Percentiles rank a stretch among this genome's conserved stretches.
These are phyloP conservation scores for Mycosarcoma mackinlayi DNA, from an alignment of 1,284 basidiomycete genomes.

Conservation along the genomic window DNA sequence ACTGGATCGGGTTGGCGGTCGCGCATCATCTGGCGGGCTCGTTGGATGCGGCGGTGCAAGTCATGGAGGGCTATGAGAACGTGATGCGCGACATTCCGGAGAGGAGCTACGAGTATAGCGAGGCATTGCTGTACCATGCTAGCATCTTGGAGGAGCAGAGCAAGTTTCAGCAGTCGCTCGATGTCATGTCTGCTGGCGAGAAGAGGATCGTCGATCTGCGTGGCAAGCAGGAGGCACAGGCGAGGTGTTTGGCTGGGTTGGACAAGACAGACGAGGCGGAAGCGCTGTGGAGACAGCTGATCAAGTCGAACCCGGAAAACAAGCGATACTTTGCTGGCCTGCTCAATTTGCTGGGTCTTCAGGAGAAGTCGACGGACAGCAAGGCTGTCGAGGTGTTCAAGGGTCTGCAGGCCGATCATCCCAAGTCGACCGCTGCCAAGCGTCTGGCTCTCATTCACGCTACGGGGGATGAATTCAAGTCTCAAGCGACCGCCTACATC, in stretches of 20 bases:
- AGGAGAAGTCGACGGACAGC: constrained; percentile 68
- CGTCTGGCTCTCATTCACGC: constrained; percentile 54
- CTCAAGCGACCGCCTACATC: constrained; percentile 79
- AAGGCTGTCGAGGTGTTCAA: constrained; percentile 39
- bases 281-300: constrained; percentile 80
- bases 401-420: constrained; percentile 45
- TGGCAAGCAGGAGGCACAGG: constrained; percentile 40
- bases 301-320: constrained; percentile 87
- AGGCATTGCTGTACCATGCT: constrained; percentile 85
- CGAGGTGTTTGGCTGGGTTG: constrained; percentile 73
- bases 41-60: constrained; percentile 77
- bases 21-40: constrained; percentile 88
- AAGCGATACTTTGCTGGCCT: constrained; percentile 83
- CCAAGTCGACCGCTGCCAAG: constrained; percentile 56
- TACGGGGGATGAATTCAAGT: constrained; percentile 74
- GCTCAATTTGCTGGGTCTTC: constrained; percentile 76
- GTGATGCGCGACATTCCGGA: constrained; percentile 57
- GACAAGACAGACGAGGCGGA: constrained; percentile 77
- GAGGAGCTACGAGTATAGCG: constrained; percentile 77
- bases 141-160: constrained; percentile 81
- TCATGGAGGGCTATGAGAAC: constrained; percentile 75
- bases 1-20: constrained; percentile 90
- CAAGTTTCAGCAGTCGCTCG: constrained; percentile 70
- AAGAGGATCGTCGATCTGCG: constrained; percentile 67
- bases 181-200: constrained; percentile 37